These are phyloP conservation scores for Ophiocordyceps unilateralis DNA, from an alignment of 2,329 filamentous ascomycete species.

Conservation along the genomic window DNA sequence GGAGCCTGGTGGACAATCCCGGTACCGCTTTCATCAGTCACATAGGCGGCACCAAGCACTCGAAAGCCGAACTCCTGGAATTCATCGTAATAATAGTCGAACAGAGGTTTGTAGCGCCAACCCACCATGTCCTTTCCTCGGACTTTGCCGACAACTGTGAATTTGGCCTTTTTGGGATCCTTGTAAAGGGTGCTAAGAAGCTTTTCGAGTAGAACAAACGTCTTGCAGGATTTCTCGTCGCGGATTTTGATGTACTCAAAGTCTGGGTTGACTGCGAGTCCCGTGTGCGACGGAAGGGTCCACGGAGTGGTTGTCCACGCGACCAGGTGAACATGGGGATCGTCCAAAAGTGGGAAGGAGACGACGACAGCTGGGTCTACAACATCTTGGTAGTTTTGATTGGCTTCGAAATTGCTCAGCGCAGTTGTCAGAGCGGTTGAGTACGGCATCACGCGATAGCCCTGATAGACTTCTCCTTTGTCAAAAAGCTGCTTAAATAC, in stretches of 20 bases:
- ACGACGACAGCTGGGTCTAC: conserved; percentile 83
- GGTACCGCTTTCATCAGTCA: conserved; percentile 77
- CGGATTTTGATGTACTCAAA: conserved; percentile 79
- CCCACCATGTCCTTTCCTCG: conserved; percentile 73
- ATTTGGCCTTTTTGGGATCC: conserved; percentile 89
- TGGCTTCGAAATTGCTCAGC: conserved; percentile 82
- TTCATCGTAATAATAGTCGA: conserved; percentile 76
- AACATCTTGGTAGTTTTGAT: conserved; percentile 87
- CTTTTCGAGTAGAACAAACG: conserved; percentile 73
- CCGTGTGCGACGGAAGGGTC: conserved; percentile 71
- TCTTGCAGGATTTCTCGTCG: conserved; percentile 66
- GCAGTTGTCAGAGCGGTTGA: conserved; percentile 81
- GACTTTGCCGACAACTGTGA: conserved; percentile 61
- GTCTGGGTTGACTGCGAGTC: conserved; percentile 60
- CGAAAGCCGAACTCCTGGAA: conserved; percentile 75
- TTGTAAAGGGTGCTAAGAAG: conserved; percentile 76
- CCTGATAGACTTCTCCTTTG: conserved; percentile 78
- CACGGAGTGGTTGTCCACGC: conserved; percentile 83
- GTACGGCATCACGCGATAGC: conserved; percentile 87
- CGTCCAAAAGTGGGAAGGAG: conserved; percentile 66
- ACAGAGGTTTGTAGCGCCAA: conserved; percentile 79
- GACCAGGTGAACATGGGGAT: conserved; percentile 57
- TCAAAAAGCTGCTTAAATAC: conserved; percentile 87
- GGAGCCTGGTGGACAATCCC: conserved; percentile 90
- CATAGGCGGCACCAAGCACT: conserved; percentile 70